Conservation (phyloP, 495 filamentous ascomycete species). For the Parathielavia appendiculata region DNA sequence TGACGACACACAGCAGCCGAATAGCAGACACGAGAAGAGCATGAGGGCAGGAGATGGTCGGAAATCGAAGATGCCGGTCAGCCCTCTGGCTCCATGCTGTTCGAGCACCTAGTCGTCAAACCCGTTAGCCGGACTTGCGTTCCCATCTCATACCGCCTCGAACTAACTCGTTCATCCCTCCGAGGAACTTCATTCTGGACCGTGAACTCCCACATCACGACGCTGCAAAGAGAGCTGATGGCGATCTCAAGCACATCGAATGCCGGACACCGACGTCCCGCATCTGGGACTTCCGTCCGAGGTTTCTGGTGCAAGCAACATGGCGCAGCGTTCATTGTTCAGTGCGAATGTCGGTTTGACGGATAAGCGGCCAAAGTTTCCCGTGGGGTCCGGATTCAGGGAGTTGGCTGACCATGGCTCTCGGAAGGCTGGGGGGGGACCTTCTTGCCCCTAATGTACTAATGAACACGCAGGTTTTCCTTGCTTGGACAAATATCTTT, state of each 20-base stretch:
- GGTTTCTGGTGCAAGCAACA: conserved; percentile 14
- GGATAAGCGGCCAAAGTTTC: conserved; percentile 2
- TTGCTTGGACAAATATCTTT: background rate
- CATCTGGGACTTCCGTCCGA: background rate
- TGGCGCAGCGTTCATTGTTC: conserved; percentile 16
- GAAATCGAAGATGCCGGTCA: conserved; percentile 20
- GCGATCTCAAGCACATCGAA: conserved; percentile 23
- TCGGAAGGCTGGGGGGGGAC: background rate
- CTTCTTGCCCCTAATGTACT: no score
- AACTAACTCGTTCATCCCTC: conserved; percentile 16
- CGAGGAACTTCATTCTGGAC: conserved; percentile 16
- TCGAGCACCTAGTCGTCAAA: conserved; percentile 4
- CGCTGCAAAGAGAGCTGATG: conserved; percentile 21
- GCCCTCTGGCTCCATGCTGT: background rate
- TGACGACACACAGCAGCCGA: conserved; percentile 45
- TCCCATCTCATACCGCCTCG: background rate
- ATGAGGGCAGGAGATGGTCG: conserved; percentile 36
- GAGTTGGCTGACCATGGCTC: background rate
- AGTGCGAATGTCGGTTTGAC: background rate
- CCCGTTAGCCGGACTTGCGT: conserved; percentile 8
- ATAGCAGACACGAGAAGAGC: conserved; percentile 40
- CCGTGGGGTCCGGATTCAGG: background rate
- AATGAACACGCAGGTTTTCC: no score
- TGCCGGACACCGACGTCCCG: conserved; percentile 3
- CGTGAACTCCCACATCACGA: conserved; percentile 27